Percentiles rank a stretch among this genome's conserved stretches.
Evolutionary conservation across 805 yeast species (phyloP).

Genomic region (Teunomyces panamensis): DNA sequence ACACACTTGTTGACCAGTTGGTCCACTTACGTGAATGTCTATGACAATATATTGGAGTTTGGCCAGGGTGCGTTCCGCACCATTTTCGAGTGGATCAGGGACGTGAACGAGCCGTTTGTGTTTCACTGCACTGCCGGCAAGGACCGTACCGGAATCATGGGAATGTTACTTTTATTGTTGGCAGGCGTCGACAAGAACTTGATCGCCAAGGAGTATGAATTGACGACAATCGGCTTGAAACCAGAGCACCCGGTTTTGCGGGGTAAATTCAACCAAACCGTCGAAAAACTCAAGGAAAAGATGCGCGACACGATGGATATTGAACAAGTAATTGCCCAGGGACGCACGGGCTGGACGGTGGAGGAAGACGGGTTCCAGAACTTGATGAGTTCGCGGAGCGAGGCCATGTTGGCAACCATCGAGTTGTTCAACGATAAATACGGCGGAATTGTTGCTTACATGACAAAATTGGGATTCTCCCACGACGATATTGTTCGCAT

Average conservation of each 20-base stretch:
- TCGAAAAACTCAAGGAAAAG: constrained; percentile 29
- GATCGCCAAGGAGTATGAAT: constrained; percentile 72
- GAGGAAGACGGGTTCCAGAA: constrained; percentile 56
- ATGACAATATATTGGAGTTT: constrained; percentile 51
- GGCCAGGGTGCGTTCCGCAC: constrained; percentile 48
- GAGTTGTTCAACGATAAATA: constrained; percentile 49
- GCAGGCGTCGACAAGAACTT: constrained; percentile 65
- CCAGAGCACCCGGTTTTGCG: constrained; percentile 46
- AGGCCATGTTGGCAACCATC: constrained; percentile 65
- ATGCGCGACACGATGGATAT: constrained; percentile 19
- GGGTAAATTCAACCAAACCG: constrained; percentile 29
- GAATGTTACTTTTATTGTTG: constrained; percentile 62
- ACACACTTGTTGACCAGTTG: constrained; percentile 54
- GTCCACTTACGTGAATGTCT: constrained; percentile 61
- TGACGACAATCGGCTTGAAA: constrained; percentile 62
- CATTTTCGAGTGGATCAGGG: constrained; percentile 56
- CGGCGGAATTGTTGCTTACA: constrained; percentile 54
- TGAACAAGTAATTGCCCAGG: constrained; percentile 24
- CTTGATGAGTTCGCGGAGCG: constrained; percentile 61
- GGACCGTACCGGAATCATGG: constrained; percentile 76
- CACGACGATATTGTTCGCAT: constrained; percentile 40
- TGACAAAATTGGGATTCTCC: constrained; percentile 44
- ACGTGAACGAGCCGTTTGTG: constrained; percentile 47
- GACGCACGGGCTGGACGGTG: constrained; percentile 40
- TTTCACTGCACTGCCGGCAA: constrained; percentile 86